Percentiles rank a stretch among this genome's conserved stretches.
Evolutionary conservation across 495 filamentous ascomycete genomes (phyloP).

Genomic region (Penicillium steckii): DNA sequence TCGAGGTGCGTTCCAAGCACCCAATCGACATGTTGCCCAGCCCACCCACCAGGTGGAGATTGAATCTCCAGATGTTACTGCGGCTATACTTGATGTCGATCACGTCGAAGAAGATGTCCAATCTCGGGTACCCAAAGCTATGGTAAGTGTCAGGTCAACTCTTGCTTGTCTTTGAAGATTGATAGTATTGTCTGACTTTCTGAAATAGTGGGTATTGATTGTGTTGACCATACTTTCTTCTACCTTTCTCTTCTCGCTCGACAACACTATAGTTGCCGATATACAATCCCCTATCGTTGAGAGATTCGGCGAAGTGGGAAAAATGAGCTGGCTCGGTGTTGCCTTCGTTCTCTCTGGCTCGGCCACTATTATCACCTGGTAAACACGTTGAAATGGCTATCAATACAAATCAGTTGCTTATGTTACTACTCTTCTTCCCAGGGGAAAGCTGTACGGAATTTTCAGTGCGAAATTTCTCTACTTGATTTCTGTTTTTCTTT

Average conservation of each 20-base stretch:
- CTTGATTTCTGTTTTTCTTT: conserved; percentile 46
- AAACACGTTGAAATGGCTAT: neutral
- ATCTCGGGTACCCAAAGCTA: conserved; percentile 2
- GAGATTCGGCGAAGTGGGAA: conserved; percentile 47
- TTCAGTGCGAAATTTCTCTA: conserved; percentile 58
- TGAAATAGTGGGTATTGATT: conserved; percentile 29
- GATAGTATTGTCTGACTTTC: neutral
- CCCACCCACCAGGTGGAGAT: neutral
- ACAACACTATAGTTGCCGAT: conserved; percentile 62
- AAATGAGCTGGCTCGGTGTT: conserved; percentile 56
- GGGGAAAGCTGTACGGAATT: conserved; percentile 42
- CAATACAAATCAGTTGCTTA: neutral
- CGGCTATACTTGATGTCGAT: conserved; percentile 6
- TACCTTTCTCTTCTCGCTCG: conserved; percentile 55
- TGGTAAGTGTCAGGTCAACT: conserved; percentile 4
- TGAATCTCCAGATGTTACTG: neutral
- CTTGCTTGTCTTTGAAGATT: neutral
- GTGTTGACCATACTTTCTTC: conserved; percentile 45
- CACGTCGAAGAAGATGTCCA: conserved; percentile 10
- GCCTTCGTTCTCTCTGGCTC: conserved; percentile 50
- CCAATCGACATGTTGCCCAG: neutral
- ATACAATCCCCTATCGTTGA: conserved; percentile 54
- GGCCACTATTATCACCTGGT: conserved; percentile 44
- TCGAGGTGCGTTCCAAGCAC: neutral
- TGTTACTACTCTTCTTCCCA: neutral